Conservation (phyloP, 257 asterid genomes). For the Petunia axillaris region DNA sequence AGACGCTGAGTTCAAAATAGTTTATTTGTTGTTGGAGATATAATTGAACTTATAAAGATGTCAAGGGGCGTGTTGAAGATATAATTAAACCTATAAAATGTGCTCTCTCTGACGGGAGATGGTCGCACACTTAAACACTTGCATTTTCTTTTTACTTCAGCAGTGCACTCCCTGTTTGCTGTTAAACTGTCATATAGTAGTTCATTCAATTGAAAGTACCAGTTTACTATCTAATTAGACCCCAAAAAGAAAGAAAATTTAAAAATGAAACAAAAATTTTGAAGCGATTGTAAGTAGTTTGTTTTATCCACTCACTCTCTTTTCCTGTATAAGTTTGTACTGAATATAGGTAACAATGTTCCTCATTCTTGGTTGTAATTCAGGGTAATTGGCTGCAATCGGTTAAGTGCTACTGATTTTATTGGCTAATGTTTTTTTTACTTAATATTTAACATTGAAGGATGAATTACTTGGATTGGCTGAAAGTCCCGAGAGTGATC, state of each 20-base stretch:
- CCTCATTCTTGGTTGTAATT: background rate
- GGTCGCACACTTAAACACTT: background rate
- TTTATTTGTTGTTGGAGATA: background rate
- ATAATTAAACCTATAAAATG: too few species aligned
- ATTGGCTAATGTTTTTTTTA: conserved; percentile 26
- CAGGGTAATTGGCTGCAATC: conserved; percentile 1
- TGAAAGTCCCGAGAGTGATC: conserved; percentile 58
- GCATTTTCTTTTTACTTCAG: background rate
- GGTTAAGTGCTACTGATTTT: conserved; percentile 13
- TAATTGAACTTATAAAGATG: too few species aligned
- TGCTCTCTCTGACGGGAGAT: too few species aligned
- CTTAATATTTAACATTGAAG: conserved; percentile 44
- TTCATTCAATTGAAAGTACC: background rate
- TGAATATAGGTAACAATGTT: background rate
- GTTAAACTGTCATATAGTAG: background rate
- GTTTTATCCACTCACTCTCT: background rate
- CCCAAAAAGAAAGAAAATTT: background rate
- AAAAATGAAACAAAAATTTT: background rate
- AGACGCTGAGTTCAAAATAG: background rate
- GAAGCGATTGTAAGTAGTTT: background rate
- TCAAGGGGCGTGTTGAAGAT: too few species aligned
- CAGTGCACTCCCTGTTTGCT: too few species aligned
- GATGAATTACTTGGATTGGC: conserved; percentile 96
- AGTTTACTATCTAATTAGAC: background rate
- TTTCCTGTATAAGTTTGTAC: background rate